phyloP scores from a whole-genome alignment of 768 basidiomycete genomes.

The Coprinopsis sp. region DNA sequence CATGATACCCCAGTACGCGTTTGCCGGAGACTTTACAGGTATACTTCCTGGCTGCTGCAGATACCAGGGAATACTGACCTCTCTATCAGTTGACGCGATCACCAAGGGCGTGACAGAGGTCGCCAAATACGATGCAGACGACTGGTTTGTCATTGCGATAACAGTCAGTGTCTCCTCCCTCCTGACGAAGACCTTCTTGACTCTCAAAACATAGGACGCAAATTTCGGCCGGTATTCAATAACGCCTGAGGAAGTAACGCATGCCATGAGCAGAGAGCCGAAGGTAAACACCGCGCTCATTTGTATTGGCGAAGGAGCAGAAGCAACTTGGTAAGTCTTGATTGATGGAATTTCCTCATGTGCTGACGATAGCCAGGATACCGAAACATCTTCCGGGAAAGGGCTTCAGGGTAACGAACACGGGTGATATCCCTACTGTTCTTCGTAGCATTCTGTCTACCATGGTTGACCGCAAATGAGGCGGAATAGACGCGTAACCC shows the following conservation, averaged over 20 bases:
- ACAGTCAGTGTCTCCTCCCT: constrained; percentile 31
- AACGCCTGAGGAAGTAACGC: constrained; percentile 51
- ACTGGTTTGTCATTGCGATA: constrained; percentile 68
- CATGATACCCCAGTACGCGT: constrained; percentile 64
- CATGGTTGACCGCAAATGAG: constrained; percentile 42
- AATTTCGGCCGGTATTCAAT: constrained; percentile 64
- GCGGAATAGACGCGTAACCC: background rate
- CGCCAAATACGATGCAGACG: constrained; percentile 62
- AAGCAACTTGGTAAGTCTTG: constrained; percentile 48
- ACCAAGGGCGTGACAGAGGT: constrained; percentile 59
- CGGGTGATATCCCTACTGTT: constrained; percentile 60
- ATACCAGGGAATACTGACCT: constrained; percentile 4
- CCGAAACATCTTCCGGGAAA: constrained; percentile 57
- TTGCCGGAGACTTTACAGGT: constrained; percentile 66
- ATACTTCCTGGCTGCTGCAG: constrained; percentile 6
- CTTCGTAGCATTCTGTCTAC: constrained; percentile 56
- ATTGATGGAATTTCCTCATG: background rate
- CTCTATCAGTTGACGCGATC: constrained; percentile 53
- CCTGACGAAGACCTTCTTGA: background rate
- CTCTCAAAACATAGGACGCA: constrained; percentile 40
- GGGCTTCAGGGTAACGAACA: constrained; percentile 55
- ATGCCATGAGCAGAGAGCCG: constrained; percentile 53
- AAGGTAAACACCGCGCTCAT: constrained; percentile 66
- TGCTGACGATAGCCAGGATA: constrained; percentile 41
- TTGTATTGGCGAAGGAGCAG: constrained; percentile 67